These are phyloP conservation scores for Triangularia setosa DNA, from an alignment of 2,329 filamentous ascomycete genomes.

Conservation along the genomic window DNA sequence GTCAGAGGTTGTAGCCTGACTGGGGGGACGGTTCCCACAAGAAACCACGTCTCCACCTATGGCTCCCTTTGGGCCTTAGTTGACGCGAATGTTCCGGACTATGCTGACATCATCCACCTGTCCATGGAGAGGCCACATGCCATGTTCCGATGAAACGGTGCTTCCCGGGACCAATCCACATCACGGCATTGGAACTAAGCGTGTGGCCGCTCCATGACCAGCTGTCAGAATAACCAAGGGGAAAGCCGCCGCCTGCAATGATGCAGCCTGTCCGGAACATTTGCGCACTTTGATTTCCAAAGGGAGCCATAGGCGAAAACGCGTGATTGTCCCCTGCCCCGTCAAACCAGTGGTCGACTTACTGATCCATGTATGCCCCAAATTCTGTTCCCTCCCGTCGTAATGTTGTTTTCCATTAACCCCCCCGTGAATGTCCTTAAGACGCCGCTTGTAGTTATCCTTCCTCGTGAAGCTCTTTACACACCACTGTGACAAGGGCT, in stretches of 20 bases:
- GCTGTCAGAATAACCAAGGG: neutral
- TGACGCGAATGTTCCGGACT: neutral
- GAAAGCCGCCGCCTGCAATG: neutral
- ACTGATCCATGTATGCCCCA: neutral
- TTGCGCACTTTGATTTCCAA: neutral
- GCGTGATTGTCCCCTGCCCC: neutral
- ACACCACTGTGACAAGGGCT: too few species aligned
- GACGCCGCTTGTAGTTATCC: neutral
- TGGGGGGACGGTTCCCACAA: neutral
- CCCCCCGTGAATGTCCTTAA: neutral
- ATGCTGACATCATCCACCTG: neutral
- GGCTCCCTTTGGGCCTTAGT: neutral
- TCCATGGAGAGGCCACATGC: neutral
- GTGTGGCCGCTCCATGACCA: neutral
- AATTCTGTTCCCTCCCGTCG: too few species aligned
- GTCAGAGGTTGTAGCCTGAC: too few species aligned
- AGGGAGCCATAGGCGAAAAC: neutral
- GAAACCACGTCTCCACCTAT: neutral
- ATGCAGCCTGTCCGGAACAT: neutral
- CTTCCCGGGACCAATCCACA: neutral
- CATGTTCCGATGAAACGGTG: neutral
- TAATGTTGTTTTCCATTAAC: neutral
- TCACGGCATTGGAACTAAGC: neutral
- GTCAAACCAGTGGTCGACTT: too few species aligned
- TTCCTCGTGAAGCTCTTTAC: neutral